Evolutionary conservation across 768 basidiomycete genomes (phyloP), one percentile per base, ranked within the genome.

Genomic region (Polyporus arcularius): DNA sequence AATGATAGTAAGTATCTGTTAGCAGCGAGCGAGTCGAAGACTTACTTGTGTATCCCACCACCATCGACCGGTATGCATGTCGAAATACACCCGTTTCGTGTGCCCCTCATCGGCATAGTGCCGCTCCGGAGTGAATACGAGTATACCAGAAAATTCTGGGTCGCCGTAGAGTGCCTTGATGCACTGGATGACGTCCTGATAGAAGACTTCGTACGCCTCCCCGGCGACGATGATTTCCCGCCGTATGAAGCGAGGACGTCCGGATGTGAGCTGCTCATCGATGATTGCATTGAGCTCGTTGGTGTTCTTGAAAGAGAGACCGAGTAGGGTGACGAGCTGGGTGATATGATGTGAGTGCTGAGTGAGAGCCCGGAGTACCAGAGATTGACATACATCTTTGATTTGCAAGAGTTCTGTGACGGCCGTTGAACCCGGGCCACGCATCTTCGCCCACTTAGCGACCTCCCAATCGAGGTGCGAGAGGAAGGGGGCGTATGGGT

Each of bases 11-110:
- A 10, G 10, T 35, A 35, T 35, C 10, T 35, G 32, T 35, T 35
- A 35, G 32, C 10, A 35, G 5, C 4, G 3, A 30, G 39, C 43
- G 32, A 35, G 5, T 35, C 32, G 18, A 31, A 45, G n/a, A 16
- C 72, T 32, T 53, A 80, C 80, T 70, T 82, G 80, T 2, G 71
- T 76, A 8, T 49, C 42, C 79, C 79, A 81, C 80, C 80, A 81
- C 80, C 80, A 82, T 47, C 73, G 70, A 0, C 76, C 78, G 0
- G 78, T 81, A 45, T 80, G 70, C 74, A 80, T 75, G 43, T 81
- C 78, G 60, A 60, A 49, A 58, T 70, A 79, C 1, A 78, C 11
- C 1, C 71, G 53, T 2, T 57, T 48, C 1, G 39, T 70, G 15
- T 65, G 28, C 9, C 69, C 68, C 0, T 32, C 57, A 57, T 76